phyloP scores from a whole-genome alignment of 116 monocot genomes.

The Cymodocea nodosa region DNA sequence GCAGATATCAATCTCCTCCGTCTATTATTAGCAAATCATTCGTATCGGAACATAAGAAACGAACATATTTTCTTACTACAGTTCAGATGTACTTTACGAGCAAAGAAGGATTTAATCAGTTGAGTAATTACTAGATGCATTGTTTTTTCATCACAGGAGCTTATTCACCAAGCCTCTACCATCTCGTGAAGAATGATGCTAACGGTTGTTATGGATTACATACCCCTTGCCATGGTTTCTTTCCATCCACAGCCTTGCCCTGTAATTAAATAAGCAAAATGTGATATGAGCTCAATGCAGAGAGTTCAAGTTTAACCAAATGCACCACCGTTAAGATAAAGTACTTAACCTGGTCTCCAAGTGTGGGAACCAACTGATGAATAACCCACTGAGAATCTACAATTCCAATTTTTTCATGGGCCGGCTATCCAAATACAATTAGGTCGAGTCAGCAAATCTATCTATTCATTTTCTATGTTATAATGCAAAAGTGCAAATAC shows the following conservation, averaged over 20 bases:
- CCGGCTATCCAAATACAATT: slow-evolving; percentile 18
- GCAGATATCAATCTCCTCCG: too few species aligned
- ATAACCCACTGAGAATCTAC: slow-evolving; percentile 59
- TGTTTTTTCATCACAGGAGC: not conserved
- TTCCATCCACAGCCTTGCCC: slow-evolving; percentile 36
- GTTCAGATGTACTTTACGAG: not conserved
- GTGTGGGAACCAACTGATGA: slow-evolving; percentile 54
- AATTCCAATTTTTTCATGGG: slow-evolving; percentile 71
- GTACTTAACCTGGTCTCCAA: slow-evolving; percentile 37
- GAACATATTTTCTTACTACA: too few species aligned
- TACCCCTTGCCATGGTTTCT: slow-evolving; percentile 49
- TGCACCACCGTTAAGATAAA: not conserved
- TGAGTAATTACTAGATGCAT: not conserved
- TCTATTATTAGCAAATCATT: too few species aligned
- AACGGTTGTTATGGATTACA: not conserved
- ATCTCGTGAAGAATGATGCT: not conserved
- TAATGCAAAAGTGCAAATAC: too few species aligned
- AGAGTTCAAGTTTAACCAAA: not conserved
- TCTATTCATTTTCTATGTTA: too few species aligned
- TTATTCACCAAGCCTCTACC: too few species aligned
- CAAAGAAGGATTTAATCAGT: not conserved
- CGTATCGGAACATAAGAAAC: too few species aligned
- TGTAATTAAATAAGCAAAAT: slow-evolving; percentile 10
- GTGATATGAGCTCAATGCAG: not conserved
- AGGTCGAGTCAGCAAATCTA: not conserved